These are phyloP conservation scores for Brasenia schreberi DNA, from an alignment of 164 flowering plant genomes.

Conservation along the genomic window DNA sequence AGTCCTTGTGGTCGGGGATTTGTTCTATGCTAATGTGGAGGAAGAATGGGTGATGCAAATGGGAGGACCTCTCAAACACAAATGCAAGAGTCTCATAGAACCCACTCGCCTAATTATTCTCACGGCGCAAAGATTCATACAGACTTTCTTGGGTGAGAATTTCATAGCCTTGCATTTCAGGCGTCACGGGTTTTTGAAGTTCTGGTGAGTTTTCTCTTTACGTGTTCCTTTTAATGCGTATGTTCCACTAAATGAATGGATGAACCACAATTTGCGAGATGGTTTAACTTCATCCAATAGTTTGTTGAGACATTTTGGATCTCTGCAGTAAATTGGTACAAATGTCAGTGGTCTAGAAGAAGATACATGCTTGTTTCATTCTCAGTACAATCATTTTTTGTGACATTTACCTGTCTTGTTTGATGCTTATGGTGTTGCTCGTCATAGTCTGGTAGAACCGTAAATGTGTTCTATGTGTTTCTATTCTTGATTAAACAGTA, in stretches of 20 bases:
- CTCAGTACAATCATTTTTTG: no score
- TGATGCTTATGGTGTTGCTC: no score
- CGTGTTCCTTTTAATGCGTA: background rate
- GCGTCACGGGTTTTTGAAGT: constrained; percentile 88
- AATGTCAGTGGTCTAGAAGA: no score
- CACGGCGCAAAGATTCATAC: constrained; percentile 92
- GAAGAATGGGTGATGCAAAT: constrained; percentile 91
- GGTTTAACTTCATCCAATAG: no score
- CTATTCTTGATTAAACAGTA: no score
- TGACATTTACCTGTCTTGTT: no score
- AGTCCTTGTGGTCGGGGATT: constrained; percentile 88
- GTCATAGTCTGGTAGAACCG: no score
- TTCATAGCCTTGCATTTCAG: constrained; percentile 87
- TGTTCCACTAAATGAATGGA: background rate
- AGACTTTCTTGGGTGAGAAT: constrained; percentile 78
- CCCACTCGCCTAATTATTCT: constrained; percentile 73
- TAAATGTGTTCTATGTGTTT: no score
- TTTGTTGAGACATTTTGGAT: no score
- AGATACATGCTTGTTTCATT: no score
- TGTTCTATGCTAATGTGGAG: constrained; percentile 85
- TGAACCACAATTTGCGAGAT: no score
- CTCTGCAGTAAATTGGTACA: no score
- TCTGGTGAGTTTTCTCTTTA: constrained; percentile 46
- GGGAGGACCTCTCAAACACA: constrained; percentile 89
- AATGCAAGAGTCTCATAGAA: constrained; percentile 73